A percentile compares a stretch with the other conserved stretches of the same genome.
phyloP scores from a whole-genome alignment of 768 basidiomycete genomes.

The Suillus weaverae region DNA sequence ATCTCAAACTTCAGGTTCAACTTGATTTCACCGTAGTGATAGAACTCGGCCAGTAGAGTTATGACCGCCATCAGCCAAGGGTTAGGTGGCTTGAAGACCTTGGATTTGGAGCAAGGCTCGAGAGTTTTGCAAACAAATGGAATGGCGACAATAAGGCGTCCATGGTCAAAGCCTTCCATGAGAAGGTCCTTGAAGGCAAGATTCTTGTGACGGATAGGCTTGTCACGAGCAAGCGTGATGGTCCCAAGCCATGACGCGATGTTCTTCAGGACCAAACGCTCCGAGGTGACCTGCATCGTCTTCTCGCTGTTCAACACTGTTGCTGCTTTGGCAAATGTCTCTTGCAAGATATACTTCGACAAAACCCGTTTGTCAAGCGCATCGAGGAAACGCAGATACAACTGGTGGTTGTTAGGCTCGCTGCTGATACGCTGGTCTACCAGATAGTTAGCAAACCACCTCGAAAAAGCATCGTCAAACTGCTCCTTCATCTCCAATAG shows the following conservation, averaged over 20 bases:
- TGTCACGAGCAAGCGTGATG: constrained; percentile 89
- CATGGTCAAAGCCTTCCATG: constrained; percentile 91
- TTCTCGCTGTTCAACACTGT: constrained; percentile 88
- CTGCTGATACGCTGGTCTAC: constrained; percentile 94
- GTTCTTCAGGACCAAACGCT: constrained; percentile 88
- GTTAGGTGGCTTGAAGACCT: constrained; percentile 93
- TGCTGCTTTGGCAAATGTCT: constrained; percentile 88
- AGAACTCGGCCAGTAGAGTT: constrained; percentile 90
- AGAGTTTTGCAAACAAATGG: constrained; percentile 98
- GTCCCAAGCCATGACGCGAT: constrained; percentile 93
- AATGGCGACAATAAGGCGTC: constrained; percentile 89
- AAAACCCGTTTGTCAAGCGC: constrained; percentile 69
- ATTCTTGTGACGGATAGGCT: constrained; percentile 90
- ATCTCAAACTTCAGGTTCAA: constrained; percentile 98
- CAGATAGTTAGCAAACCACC: constrained; percentile 98
- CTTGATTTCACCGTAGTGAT: constrained; percentile 94
- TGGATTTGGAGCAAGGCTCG: constrained; percentile 85
- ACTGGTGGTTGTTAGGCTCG: constrained; percentile 94
- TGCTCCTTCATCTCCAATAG: constrained; percentile 81
- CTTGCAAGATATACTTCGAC: constrained; percentile 82
- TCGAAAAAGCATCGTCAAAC: constrained; percentile 80
- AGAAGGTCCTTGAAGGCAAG: constrained; percentile 97
- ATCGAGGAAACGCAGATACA: constrained; percentile 94
- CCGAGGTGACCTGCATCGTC: constrained; percentile 80
- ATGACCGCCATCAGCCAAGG: constrained; percentile 98